phyloP scores from a whole-genome alignment of 2,329 filamentous ascomycete species.

The Fusarium sacchari region DNA sequence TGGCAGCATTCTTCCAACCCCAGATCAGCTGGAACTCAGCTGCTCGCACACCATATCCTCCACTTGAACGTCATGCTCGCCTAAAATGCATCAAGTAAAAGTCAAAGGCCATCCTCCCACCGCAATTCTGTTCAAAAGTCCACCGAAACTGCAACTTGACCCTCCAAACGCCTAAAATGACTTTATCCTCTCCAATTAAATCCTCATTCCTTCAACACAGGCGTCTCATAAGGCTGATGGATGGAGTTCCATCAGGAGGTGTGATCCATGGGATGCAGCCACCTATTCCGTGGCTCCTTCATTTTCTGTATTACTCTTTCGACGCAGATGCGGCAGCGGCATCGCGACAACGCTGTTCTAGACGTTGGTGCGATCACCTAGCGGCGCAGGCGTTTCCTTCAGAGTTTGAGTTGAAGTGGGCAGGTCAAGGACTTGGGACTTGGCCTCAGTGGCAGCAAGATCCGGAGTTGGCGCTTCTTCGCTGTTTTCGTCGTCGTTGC shows the following conservation, averaged over 20 bases:
- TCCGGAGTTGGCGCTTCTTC: constrained; percentile 13
- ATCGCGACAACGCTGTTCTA: constrained; percentile 6
- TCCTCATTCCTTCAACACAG: not conserved
- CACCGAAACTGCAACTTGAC: not conserved
- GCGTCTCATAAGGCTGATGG: not conserved
- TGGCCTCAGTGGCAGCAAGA: not conserved
- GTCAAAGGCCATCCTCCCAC: not conserved
- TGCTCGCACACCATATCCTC: not conserved
- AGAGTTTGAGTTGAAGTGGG: constrained; percentile 21
- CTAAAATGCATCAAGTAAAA: not conserved
- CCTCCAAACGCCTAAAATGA: not conserved
- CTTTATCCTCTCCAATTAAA: not conserved
- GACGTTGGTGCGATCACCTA: constrained; percentile 21
- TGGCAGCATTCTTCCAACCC: not conserved
- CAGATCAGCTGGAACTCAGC: not conserved
- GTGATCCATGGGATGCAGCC: not conserved
- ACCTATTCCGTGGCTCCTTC: not conserved
- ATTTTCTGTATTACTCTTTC: not conserved
- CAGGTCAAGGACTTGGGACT: constrained; percentile 17
- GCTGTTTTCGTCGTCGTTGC: constrained; percentile 51
- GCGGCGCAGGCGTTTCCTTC: constrained; percentile 11
- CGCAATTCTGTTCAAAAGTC: not conserved
- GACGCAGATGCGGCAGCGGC: not conserved
- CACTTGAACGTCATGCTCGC: not conserved
- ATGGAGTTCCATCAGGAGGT: not conserved